Conservation (phyloP, 2,329 filamentous ascomycete species). For the Lojkania enalia region DNA sequence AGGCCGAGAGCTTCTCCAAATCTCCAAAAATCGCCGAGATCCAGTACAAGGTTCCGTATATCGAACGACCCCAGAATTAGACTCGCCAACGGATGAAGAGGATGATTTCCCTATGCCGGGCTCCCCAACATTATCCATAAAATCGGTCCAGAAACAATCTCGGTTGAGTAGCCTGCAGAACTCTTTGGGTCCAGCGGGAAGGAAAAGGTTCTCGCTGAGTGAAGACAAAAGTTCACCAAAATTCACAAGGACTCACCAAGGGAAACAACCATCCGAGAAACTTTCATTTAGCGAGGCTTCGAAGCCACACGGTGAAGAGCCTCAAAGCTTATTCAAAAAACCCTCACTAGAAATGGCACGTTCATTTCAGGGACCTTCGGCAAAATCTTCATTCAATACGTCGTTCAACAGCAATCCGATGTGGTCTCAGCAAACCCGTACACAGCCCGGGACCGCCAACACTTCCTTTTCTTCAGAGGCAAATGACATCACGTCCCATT, state of each 20-base stretch:
- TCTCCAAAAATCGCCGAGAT: no score
- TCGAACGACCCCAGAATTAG: no score
- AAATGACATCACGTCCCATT: not conserved
- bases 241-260: not conserved
- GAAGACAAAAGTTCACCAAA: not conserved
- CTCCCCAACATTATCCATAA: not conserved
- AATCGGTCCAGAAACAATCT: not conserved
- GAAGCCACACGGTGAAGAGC: not conserved
- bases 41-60: no score
- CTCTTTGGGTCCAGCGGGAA: not conserved
- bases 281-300: not conserved
- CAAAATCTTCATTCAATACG: not conserved
- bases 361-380: not conserved
- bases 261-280: not conserved
- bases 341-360: not conserved
- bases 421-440: not conserved
- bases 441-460: not conserved
- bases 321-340: not conserved
- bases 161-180: not conserved
- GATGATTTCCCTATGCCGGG: not conserved
- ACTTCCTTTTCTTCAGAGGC: not conserved
- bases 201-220: not conserved
- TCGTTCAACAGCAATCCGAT: not conserved
- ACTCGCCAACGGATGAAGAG: no score
- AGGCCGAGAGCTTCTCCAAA: no score